These are phyloP conservation scores for Gossypium bickii DNA, from an alignment of 345 rosid genomes.

Conservation along the genomic window DNA sequence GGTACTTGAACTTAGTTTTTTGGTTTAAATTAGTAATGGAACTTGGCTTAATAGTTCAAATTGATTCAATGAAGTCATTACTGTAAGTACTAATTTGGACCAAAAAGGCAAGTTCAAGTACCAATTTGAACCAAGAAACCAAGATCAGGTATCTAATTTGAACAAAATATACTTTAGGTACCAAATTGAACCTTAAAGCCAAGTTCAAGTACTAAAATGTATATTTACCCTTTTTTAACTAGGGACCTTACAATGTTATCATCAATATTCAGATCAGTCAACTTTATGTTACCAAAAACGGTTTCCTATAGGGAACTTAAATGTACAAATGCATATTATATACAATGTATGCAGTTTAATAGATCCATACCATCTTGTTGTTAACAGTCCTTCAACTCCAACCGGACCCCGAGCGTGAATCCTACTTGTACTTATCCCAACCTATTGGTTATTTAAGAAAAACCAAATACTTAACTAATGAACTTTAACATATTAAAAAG, in stretches of 20 bases:
- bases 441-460: slow-evolving; percentile 35
- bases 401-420: slow-evolving; percentile 99
- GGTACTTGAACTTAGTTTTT: no score
- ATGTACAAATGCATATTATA: neutral
- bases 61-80: no score
- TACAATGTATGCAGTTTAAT: neutral
- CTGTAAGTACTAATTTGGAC: no score
- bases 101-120: no score
- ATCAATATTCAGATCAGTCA: neutral
- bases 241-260: neutral
- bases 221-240: no score
- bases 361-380: slow-evolving; percentile 78
- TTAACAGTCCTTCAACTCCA: slow-evolving; percentile 91
- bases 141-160: no score
- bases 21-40: no score
- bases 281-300: neutral
- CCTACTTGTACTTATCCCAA: slow-evolving; percentile 94
- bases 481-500: neutral
- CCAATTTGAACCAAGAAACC: no score
- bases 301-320: neutral
- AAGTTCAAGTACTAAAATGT: no score
- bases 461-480: slow-evolving; percentile 2
- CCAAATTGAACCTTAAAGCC: no score
- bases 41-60: no score
- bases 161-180: no score